phyloP scores from a whole-genome alignment of 768 basidiomycete species.

The Amanita pseudoporphyria region DNA sequence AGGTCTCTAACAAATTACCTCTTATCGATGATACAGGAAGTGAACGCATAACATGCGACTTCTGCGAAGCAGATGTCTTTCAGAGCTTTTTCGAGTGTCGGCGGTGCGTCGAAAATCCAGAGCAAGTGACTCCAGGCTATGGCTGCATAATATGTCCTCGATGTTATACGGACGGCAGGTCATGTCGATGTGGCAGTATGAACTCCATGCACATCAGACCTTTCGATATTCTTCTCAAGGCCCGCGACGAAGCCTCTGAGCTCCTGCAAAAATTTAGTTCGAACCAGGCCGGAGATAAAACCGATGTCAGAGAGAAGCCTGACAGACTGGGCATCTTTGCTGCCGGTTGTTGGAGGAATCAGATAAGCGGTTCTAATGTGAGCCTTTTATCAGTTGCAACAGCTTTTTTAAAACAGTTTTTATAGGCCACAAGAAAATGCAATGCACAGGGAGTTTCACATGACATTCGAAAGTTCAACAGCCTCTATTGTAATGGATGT shows the following conservation, averaged over 20 bases:
- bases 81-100: slow-evolving; percentile 72
- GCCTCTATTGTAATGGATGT: not conserved
- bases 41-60: slow-evolving; percentile 51
- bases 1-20: slow-evolving; percentile 13
- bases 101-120: slow-evolving; percentile 25
- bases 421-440: not conserved
- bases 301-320: not conserved
- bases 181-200: slow-evolving; percentile 58
- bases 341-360: slow-evolving; percentile 1
- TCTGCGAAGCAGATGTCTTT: slow-evolving; percentile 76
- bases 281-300: not conserved
- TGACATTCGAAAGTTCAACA: not conserved
- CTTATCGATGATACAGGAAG: slow-evolving; percentile 10
- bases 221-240: slow-evolving; percentile 33
- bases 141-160: slow-evolving; percentile 51
- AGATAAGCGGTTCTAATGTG: not conserved
- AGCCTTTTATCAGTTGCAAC: not conserved
- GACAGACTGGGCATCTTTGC: not conserved
- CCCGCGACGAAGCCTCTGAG: slow-evolving; percentile 10
- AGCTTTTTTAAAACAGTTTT: not conserved
- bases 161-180: slow-evolving; percentile 73
- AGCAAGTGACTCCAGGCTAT: slow-evolving; percentile 20
- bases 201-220: slow-evolving; percentile 46
- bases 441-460: not conserved
- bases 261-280: slow-evolving; percentile 2